These are phyloP conservation scores for Cryptomeria japonica DNA, from an alignment of 75 land plant genomes.

Conservation along the genomic window DNA sequence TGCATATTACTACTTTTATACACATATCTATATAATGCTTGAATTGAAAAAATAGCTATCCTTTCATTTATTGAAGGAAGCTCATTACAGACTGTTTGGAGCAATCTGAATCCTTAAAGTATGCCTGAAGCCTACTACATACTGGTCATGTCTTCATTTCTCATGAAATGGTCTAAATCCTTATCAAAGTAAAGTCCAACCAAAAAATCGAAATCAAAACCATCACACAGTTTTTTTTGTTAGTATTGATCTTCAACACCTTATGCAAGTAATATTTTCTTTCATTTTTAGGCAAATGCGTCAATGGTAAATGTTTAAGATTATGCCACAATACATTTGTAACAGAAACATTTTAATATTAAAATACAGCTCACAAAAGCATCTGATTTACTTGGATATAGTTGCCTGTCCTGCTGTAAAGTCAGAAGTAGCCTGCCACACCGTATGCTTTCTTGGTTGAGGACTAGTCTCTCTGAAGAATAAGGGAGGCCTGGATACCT, in stretches of 20 bases:
- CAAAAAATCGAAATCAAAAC: not conserved
- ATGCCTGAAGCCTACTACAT: not conserved
- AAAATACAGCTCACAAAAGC: not conserved
- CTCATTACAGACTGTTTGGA: not conserved
- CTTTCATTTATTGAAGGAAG: not conserved
- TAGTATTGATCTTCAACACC: not conserved
- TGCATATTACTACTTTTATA: not conserved
- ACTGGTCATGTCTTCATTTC: not conserved
- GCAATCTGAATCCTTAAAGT: not conserved
- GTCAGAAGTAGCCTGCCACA: conserved; percentile 66
- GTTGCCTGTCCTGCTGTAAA: conserved; percentile 81
- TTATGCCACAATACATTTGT: not conserved
- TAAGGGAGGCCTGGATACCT: conserved; percentile 62
- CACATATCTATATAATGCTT: not conserved
- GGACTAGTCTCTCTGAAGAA: conserved; percentile 74
- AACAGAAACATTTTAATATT: not conserved
- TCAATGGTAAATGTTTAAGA: not conserved
- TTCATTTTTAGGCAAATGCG: not conserved
- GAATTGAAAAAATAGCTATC: not conserved
- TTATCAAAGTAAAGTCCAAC: not conserved
- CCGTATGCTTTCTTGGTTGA: conserved; percentile 81
- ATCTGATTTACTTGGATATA: conserved; percentile 40
- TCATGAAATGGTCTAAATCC: not conserved
- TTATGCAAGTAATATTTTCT: not conserved
- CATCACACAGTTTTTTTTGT: not conserved